Evolutionary conservation across 768 basidiomycete species (phyloP), one percentile per base, ranked within the genome.

Genomic region (Boletus pseudopeckii): DNA sequence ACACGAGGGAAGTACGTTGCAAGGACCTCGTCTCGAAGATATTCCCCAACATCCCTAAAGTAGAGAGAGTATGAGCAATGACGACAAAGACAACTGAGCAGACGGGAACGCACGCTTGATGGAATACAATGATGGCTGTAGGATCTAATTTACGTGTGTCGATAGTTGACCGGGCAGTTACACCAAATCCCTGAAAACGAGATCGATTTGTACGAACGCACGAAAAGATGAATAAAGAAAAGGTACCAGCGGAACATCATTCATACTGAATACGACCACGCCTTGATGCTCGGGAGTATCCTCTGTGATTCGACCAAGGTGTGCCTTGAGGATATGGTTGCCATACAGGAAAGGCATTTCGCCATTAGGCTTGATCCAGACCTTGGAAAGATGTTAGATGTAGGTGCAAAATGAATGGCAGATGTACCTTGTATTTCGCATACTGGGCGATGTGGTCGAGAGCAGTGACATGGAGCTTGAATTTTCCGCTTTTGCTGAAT

Each of bases 301-400:
- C 69, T 99, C 97, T 45, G 97, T 98, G 69, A 98, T 98, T 55
- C 96, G 82, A 17, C 97, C 97, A n/a, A 99, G 77, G 72, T 99
- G 97, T 9, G 97, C 97, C 74, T 98, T 99, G 58, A 98, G 83
- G 54, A 98, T 87, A 74, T 99, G 95, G 68, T 99, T 99, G 52
- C 97, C 97, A 66, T 99, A 99, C 36, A 99, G 75, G 80, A 96
- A 99, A 1, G 97, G 97, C 88, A 99, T 96, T 74, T 99, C 97
- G 65, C 97, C 97, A 60, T 98, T 96, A 24, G 95, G 88, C 72
- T 99, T 99, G 69, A 99, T 93, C 97, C 97, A 99, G 17, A 98
- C 83, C 96, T 98, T 55, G 5, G 20, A 3, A 17, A 18, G 32
- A 26, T 3, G 32, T 55, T 17, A 54, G 49, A 45, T 22, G 53